phyloP scores from a whole-genome alignment of 2,329 filamentous ascomycete genomes.

The Aureobasidium sp. region DNA sequence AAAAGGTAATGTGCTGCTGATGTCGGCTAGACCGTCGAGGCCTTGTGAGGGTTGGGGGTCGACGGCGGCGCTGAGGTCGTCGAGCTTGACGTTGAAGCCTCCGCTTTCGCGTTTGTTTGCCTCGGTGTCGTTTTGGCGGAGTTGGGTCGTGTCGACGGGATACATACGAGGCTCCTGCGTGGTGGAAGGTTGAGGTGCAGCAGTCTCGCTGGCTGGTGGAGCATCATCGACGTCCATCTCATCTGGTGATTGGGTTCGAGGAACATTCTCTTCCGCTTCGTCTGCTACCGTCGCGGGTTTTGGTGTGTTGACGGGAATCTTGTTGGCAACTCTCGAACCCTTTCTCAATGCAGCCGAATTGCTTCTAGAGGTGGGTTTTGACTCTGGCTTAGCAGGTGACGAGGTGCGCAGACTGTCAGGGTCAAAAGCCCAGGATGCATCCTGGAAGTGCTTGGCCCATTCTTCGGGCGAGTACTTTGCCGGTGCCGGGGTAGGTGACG shows the following conservation, averaged over 20 bases:
- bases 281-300: slow-evolving; percentile 12
- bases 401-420: slow-evolving; percentile 7
- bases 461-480: slow-evolving; percentile 32
- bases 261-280: slow-evolving; percentile 21
- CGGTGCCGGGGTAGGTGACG: slow-evolving; percentile 12
- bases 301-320: not conserved
- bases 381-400: not conserved
- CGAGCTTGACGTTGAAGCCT: slow-evolving; percentile 32
- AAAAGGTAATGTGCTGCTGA: slow-evolving; percentile 49
- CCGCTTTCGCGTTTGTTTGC: slow-evolving; percentile 4
- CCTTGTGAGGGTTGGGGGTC: slow-evolving; percentile 45
- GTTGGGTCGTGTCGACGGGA: slow-evolving; percentile 16
- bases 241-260: slow-evolving; percentile 23
- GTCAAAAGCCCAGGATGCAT: slow-evolving; percentile 29
- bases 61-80: slow-evolving; percentile 37
- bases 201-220: slow-evolving; percentile 17
- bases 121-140: slow-evolving; percentile 16
- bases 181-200: not conserved
- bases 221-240: slow-evolving; percentile 41
- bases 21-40: slow-evolving; percentile 44
- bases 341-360: slow-evolving; percentile 4
- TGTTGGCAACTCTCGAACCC: not conserved
- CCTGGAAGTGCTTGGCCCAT: slow-evolving; percentile 37
- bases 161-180: slow-evolving; percentile 22
- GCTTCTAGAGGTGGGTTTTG: slow-evolving; percentile 2